phyloP scores from a whole-genome alignment of 306 rosid species.

The Calophaca sinica region DNA sequence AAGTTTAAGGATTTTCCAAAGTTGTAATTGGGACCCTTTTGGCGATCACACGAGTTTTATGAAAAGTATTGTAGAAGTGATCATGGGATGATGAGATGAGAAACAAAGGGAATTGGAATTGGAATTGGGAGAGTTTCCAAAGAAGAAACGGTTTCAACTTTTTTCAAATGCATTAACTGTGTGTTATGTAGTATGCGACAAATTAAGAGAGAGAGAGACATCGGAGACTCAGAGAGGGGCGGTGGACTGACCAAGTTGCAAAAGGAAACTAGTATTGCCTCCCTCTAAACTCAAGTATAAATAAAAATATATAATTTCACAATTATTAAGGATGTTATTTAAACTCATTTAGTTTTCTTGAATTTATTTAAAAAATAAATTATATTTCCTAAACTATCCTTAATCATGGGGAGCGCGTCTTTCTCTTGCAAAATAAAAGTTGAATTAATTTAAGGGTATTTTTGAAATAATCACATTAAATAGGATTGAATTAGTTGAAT shows the following conservation, averaged over 20 bases:
- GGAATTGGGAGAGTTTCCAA: constrained; percentile 19
- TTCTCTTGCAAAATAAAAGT: too few species aligned
- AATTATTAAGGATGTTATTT: too few species aligned
- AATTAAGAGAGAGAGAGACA: neutral
- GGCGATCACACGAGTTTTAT: constrained; percentile 18
- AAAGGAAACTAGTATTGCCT: neutral
- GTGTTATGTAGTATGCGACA: constrained; percentile 1
- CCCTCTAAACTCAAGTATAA: too few species aligned
- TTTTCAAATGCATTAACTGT: neutral
- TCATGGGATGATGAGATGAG: neutral
- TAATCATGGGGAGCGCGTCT: too few species aligned
- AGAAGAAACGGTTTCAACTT: constrained; percentile 30
- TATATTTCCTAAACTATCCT: too few species aligned
- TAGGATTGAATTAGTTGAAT: too few species aligned
- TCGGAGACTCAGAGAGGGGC: neutral
- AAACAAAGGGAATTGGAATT: neutral
- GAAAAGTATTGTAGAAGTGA: neutral
- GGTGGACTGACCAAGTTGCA: neutral
- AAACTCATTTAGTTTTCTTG: too few species aligned
- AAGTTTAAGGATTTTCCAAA: neutral
- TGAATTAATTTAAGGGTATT: too few species aligned
- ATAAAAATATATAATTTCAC: too few species aligned
- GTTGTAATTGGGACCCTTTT: constrained; percentile 13
- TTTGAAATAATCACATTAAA: too few species aligned
- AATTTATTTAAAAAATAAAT: too few species aligned